A percentile compares a stretch with the other conserved stretches of the same genome.
These are phyloP conservation scores for Aulographum hederae DNA, from an alignment of 2,329 filamentous ascomycete species.

Conservation along the genomic window DNA sequence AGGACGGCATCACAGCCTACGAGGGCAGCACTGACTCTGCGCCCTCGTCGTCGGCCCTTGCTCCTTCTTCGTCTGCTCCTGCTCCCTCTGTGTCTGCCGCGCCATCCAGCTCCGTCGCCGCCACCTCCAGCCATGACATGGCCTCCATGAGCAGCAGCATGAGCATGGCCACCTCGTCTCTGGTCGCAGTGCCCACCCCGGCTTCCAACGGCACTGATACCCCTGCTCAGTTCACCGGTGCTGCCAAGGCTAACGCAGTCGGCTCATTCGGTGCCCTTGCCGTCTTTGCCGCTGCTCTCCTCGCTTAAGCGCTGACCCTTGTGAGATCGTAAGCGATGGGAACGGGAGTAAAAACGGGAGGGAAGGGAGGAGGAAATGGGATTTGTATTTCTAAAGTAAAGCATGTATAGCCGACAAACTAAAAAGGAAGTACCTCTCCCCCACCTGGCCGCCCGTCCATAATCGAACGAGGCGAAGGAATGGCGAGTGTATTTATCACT, in stretches of 20 bases:
- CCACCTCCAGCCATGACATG: conserved; percentile 1
- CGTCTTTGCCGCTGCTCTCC: conserved; percentile 1
- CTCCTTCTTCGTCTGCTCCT: not conserved
- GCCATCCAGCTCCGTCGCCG: not conserved
- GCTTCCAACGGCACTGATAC: not conserved
- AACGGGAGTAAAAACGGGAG: too few relatives aligned
- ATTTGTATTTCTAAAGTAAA: too few relatives aligned
- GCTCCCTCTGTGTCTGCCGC: not conserved
- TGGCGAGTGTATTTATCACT: too few relatives aligned
- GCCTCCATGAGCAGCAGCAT: not conserved
- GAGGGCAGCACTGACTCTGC: conserved; percentile 1
- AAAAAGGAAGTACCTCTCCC: too few relatives aligned
- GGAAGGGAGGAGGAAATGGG: too few relatives aligned
- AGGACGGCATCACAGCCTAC: conserved; percentile 14
- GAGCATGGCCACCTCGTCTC: not conserved
- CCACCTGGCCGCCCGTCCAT: too few relatives aligned
- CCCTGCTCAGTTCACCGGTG: conserved; percentile 1
- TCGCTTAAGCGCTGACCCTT: too few relatives aligned
- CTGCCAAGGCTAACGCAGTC: not conserved
- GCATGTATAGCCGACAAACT: too few relatives aligned
- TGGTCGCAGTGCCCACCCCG: not conserved
- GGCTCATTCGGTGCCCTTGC: conserved; percentile 1
- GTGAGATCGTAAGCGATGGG: too few relatives aligned
- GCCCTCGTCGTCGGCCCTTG: not conserved
- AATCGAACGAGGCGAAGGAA: too few relatives aligned